A percentile compares a stretch with the other conserved stretches of the same genome.
Conservation (phyloP, 2,329 filamentous ascomycete species). For the Zymoseptoria crescenta region DNA sequence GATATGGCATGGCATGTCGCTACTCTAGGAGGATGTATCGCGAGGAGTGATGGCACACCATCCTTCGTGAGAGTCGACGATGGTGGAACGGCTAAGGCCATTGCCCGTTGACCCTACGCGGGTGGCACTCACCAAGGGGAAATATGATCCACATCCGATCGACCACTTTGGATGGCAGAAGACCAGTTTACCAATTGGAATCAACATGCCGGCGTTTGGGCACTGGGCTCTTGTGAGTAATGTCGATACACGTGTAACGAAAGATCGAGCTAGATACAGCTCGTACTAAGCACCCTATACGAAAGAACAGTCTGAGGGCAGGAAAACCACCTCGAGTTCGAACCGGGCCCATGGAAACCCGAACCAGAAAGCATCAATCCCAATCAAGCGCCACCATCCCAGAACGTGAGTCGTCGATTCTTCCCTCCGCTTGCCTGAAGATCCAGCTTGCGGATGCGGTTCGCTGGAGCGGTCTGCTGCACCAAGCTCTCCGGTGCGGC, state of each 20-base stretch:
- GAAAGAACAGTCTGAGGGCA: background rate
- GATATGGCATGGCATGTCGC: background rate
- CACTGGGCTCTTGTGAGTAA: background rate
- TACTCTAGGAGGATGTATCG: background rate
- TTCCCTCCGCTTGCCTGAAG: conserved; percentile 18
- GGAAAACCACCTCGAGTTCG: background rate
- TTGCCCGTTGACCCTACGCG: background rate
- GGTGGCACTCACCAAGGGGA: background rate
- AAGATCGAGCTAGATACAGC: background rate
- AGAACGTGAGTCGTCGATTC: conserved; percentile 27
- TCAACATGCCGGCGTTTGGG: background rate
- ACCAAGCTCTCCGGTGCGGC: conserved; percentile 23
- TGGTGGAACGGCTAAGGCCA: background rate
- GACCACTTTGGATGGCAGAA: background rate
- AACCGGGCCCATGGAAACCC: background rate
- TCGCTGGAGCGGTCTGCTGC: conserved; percentile 30
- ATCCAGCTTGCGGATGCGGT: conserved; percentile 27
- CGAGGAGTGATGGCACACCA: background rate
- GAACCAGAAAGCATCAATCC: background rate
- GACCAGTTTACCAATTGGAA: background rate
- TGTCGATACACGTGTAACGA: background rate
- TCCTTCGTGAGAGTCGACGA: background rate
- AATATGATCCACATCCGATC: background rate
- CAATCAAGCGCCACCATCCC: conserved; percentile 9
- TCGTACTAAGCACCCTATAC: background rate